phyloP scores from a whole-genome alignment of 169 alveolate species.

The Hepatocystis sp. region DNA sequence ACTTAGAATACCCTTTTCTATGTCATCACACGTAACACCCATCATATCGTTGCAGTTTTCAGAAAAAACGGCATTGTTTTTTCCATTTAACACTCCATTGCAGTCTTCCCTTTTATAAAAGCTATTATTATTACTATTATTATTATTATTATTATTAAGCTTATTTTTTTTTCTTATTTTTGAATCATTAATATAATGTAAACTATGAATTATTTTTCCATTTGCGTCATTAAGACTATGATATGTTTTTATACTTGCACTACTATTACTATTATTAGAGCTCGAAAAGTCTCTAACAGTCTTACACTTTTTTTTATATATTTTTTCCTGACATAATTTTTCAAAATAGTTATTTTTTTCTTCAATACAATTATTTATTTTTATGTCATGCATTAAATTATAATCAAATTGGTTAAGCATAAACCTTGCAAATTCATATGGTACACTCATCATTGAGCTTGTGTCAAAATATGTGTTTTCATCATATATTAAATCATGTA shows the following conservation, averaged over 20 bases:
- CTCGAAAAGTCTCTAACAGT: neutral
- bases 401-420: slow-evolving; percentile 35
- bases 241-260: slow-evolving; percentile 28
- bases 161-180: slow-evolving; percentile 18
- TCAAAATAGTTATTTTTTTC: slow-evolving; percentile 57
- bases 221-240: neutral
- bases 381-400: slow-evolving; percentile 17
- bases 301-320: neutral
- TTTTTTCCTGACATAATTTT: slow-evolving; percentile 21
- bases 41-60: too few species aligned
- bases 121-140: neutral
- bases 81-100: too few species aligned
- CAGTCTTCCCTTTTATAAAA: too few species aligned
- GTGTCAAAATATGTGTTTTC: slow-evolving; percentile 66
- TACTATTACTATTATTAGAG: slow-evolving; percentile 12
- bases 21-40: too few species aligned
- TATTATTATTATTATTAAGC: slow-evolving; percentile 2
- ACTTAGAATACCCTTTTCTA: too few species aligned
- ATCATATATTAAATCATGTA: slow-evolving; percentile 59
- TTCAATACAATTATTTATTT: slow-evolving; percentile 55
- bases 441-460: slow-evolving; percentile 63
- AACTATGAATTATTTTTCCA: neutral
- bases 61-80: too few species aligned
- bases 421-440: slow-evolving; percentile 68
- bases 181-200: slow-evolving; percentile 20